Conservation (phyloP, 2,329 filamentous ascomycete genomes). For the Trichoderma atrobrunneum region DNA sequence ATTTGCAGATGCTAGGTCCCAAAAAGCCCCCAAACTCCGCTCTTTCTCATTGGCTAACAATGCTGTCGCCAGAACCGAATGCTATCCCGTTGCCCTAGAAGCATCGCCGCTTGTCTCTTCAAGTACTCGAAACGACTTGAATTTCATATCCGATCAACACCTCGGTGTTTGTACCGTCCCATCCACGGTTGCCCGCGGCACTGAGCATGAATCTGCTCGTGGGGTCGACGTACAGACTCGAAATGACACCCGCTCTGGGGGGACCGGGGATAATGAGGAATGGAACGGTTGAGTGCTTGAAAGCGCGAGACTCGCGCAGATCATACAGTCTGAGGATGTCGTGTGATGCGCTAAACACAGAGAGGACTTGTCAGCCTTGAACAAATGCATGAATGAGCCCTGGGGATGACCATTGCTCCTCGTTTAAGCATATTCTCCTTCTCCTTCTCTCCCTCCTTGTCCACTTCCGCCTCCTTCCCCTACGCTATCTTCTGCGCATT, state of each 20-base stretch:
- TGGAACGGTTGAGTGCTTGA: slow-evolving; percentile 76
- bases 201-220: slow-evolving; percentile 89
- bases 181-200: slow-evolving; percentile 86
- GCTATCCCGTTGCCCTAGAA: not conserved
- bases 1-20: not conserved
- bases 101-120: not conserved
- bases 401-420: not conserved
- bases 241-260: slow-evolving; percentile 79
- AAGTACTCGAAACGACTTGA: slow-evolving; percentile 26
- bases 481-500: not conserved
- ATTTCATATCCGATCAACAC: slow-evolving; percentile 95
- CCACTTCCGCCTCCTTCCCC: not conserved
- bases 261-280: slow-evolving; percentile 96
- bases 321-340: slow-evolving; percentile 95
- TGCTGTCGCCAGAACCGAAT: not conserved
- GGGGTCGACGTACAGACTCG: slow-evolving; percentile 80
- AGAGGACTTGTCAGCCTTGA: not conserved
- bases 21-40: not conserved
- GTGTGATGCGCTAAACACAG: slow-evolving; percentile 68
- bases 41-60: not conserved
- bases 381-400: not conserved
- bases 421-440: not conserved
- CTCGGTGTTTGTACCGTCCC: slow-evolving; percentile 89
- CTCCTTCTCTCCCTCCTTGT: not conserved
- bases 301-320: slow-evolving; percentile 61